Evolutionary conservation across 2,329 filamentous ascomycete genomes (phyloP).

Genomic region (Microsporum ferrugineum): DNA sequence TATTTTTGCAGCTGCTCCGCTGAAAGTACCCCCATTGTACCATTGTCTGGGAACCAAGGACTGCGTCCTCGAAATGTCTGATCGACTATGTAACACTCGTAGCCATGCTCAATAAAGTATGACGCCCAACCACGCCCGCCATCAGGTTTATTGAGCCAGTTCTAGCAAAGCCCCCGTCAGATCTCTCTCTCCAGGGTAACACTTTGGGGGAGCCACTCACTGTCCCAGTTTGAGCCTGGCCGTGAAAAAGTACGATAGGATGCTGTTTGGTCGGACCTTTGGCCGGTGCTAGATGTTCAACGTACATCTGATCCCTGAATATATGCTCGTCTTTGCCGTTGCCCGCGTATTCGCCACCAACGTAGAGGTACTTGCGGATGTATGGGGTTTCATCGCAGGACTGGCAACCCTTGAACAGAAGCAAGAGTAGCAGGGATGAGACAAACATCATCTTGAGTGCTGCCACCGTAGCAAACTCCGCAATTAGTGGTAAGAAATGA

Average conservation of each 20-base stretch:
- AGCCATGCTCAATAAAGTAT: slow-evolving; percentile 33
- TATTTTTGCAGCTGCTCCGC: slow-evolving; percentile 17
- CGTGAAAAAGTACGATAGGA: slow-evolving; percentile 19
- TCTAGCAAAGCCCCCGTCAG: slow-evolving; percentile 13
- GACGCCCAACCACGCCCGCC: slow-evolving; percentile 35
- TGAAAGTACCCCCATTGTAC: slow-evolving; percentile 4
- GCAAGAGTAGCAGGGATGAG: neutral
- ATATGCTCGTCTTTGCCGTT: slow-evolving; percentile 17
- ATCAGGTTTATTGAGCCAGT: slow-evolving; percentile 37
- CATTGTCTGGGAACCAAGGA: slow-evolving; percentile 12
- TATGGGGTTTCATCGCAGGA: neutral
- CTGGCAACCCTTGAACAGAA: neutral
- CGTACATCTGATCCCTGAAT: slow-evolving; percentile 19
- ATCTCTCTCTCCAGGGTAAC: too few relatives aligned
- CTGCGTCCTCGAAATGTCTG: slow-evolving; percentile 24
- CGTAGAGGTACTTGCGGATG: slow-evolving; percentile 17
- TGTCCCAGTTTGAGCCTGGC: slow-evolving; percentile 17
- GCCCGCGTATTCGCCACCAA: slow-evolving; percentile 15
- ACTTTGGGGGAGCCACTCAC: slow-evolving; percentile 7
- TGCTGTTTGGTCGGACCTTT: slow-evolving; percentile 7
- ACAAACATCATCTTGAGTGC: neutral
- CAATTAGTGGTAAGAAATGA: neutral
- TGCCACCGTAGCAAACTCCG: neutral
- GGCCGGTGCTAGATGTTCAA: slow-evolving; percentile 18
- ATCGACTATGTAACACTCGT: slow-evolving; percentile 33